Evolutionary conservation across 495 filamentous ascomycete species (phyloP), one percentile per base, ranked within the genome.

Genomic region (Pyrenopolyporus hunteri): DNA sequence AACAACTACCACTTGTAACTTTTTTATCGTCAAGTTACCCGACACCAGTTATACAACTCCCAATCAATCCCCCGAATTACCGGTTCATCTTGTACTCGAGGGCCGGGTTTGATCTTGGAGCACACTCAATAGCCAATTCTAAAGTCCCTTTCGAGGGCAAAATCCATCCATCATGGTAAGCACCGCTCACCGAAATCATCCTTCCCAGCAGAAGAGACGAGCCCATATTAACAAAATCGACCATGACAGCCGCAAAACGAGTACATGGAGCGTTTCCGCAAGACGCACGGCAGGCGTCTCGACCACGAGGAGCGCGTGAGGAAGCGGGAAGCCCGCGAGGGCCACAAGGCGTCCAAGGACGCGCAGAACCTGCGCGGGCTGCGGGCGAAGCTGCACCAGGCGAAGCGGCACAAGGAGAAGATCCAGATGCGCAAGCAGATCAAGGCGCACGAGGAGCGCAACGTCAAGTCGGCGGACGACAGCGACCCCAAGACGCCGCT

Each of bases 371-470:
- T 97, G 66, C 86, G 87, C 58, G 94, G 95, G 61, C 83, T 97
- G 66, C 82, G 91, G 59, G 94, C 94, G 68, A 99, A 99, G 81
- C 82, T 96, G 69, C 89, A 96, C 81, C 88, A 91, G 74, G 89
- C 97, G 82, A 89, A 94, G 84, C 84, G 94, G 33, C 91, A 92
- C 77, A 84, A 89, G 69, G 90, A 98, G 79, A 99, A 99, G 88
- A 98, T 99, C 74, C 93, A 97, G 85, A 93, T 98, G 90, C 89
- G 90, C 76, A 97, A 98, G 85, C 81, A 86, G 68, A 96, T 98
- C 84, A 89, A 88, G 75, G 87, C 89, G 55, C 89, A 93, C 78
- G 94, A 98, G 73, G 90, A 97, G 81, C 88, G 90, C 75, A 95
- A 95, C 70, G 87, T 98, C 81, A 95, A 97, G 76, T 88, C 90